Base-by-base conservation (phyloP, 2,329 filamentous ascomycete genomes). In the Macrophomina tecta region DNA sequence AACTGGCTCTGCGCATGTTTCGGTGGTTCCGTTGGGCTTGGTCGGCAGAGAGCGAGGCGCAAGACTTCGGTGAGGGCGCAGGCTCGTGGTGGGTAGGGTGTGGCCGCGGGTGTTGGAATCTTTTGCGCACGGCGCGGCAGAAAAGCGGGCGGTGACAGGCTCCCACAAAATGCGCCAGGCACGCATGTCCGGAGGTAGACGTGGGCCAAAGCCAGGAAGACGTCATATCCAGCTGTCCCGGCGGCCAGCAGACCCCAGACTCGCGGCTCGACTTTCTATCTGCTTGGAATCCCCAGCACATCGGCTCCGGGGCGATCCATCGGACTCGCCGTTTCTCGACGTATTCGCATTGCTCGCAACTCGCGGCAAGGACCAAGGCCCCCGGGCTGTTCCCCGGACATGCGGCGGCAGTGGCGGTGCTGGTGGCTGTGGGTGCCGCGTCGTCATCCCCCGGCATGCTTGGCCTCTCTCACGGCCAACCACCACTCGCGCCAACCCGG, bases 111-210 rank as follows among this genome's bases (percentile, higher is more conserved):
- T 36, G 32, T 34, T 46, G 45, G 36, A 48, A 38, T 62, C 30
- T 62, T 62, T 62, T 62, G 58, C 58, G 58, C 18, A 2, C 38
- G 58, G 58, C 58, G 45, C 18, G 18, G 18, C 18, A 11, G 32
- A 62, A 49, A 49, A n/a, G 58, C 45, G 45, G 58, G 58, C 58
- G 58, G 58, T 62, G 58, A 58, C 36, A 14, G 52, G 34, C 32
- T 8, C 8, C 18, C 18, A 18, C 18, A 18, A 18, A 18, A 18
- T 18, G 18, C 18, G 18, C 18, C 18, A 18, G 18, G 18, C 18
- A 18, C 18, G 18, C 18, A 18, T 18, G 18, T 18, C 18, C 18
- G 18, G 18, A 18, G 18, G 18, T 18, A 18, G 18, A 18, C 18
- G 18, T 18, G 18, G 18, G 18, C 18, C 18, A 18, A 18, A 18